Base-by-base conservation (phyloP, 129 eudicot genomes). In the Helichrysum umbraculigerum region DNA sequence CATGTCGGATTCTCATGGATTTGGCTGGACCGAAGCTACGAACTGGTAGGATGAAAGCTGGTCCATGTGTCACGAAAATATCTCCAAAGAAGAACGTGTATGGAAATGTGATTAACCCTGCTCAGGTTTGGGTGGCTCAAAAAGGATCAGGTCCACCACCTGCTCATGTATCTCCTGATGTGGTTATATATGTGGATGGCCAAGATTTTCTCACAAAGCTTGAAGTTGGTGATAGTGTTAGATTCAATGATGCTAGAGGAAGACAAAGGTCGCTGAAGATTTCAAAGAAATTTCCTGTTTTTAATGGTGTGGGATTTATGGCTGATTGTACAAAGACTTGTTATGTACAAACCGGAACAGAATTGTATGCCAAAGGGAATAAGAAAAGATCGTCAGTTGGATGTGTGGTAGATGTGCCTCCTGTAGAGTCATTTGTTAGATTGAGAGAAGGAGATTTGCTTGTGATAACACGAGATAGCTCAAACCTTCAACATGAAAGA, bases 11-110 rank as follows among this genome's bases (percentile, higher is more conserved):
- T 35, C 92, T 90, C 81, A 87, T 90, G 96, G 96, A 90, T 79
- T 72, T 90, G 82, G 96, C 96, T 57, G 96, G 96, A 80, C 92
- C 92, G 39, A 87, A 90, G 82, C 91, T 90, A 37, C 80, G 96
- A 73, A 87, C 92, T 9, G 90, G 87, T 79, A 87, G 76, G 73
- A 74, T 87, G 84, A 79, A 82, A 61, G 78, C 82, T 15, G 92
- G 96, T 51, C 96, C 96, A 56, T 82, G 87, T 82, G 85, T 87
- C 59, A 75, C 80, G 87, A 90, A 86, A 82, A 66, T 90, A 82
- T 83, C 88, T 72, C 96, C 96, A 14, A 85, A 87, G 83, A 90
- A 81, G 79, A 80, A 71, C 21, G 78, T 79, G 5, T 28, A n/a
- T 22, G 92, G 96, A 57, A 68, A 83, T 44, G 72, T 86, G 66